A percentile compares a stretch with the other conserved stretches of the same genome.
Conservation (phyloP, 306 rosid species). For the Sicyos edulis region DNA sequence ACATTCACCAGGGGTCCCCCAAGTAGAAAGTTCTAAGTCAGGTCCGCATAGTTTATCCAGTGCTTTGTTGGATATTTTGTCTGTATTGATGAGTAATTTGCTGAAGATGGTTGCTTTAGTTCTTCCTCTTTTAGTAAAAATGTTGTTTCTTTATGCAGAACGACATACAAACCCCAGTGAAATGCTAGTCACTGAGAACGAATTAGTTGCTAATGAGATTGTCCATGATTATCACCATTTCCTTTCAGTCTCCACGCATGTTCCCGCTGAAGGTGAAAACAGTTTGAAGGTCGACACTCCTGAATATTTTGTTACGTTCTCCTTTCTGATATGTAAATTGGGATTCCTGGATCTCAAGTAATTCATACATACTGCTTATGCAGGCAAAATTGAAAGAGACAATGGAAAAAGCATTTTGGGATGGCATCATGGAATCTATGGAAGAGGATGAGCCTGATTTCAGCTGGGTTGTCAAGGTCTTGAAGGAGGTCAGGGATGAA, state of each 20-base stretch:
- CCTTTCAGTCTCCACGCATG: constrained; percentile 34
- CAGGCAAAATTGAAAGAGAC: constrained; percentile 61
- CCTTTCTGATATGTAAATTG: not conserved
- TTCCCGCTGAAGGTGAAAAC: constrained; percentile 39
- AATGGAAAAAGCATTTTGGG: constrained; percentile 96
- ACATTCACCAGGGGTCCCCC: not conserved
- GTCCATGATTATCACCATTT: constrained; percentile 54
- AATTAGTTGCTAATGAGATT: constrained; percentile 68
- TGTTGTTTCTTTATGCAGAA: constrained; percentile 33
- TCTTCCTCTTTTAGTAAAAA: constrained; percentile 14
- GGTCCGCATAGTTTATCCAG: constrained; percentile 18
- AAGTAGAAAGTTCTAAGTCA: constrained; percentile 13
- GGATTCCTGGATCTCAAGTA: not conserved
- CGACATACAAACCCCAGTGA: constrained; percentile 32
- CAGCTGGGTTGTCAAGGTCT: constrained; percentile 55
- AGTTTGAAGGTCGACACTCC: constrained; percentile 53
- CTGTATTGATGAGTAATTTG: constrained; percentile 34
- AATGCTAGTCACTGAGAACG: constrained; percentile 57
- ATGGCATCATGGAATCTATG: constrained; percentile 69
- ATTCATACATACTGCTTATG: not conserved
- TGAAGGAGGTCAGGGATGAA: constrained; percentile 86
- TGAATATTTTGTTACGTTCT: not conserved
- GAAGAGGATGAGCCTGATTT: constrained; percentile 59
- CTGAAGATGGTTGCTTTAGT: constrained; percentile 40
- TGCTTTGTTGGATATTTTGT: constrained; percentile 27